Base-by-base conservation (phyloP, 1,139 yeast genomes). In the Zhuliangozyma parablackwelliae region DNA sequence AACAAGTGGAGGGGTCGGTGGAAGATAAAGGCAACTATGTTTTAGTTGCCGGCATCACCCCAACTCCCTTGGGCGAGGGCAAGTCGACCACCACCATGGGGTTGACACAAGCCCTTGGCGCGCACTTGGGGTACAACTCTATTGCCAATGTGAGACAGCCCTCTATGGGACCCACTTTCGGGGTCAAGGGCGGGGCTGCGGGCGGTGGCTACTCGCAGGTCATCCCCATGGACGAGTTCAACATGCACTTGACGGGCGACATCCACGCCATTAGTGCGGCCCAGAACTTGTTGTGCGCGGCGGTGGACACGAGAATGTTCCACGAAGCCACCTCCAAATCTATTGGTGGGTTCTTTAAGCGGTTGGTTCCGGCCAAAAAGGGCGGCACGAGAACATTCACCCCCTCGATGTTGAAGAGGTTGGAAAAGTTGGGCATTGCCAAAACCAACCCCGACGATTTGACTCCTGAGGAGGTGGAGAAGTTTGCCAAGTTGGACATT, bases 111-210 rank as follows among this genome's bases (percentile, higher is more conserved):
- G 89, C 92, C 4, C 63, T 84, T 41, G 85, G 89, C 37, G 89
- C 90, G 10, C 90, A 82, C 52, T 67, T 83, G 54, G 73, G 76
- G 32, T 72, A 70, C 47, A 80, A 83, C 42, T 74, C 87, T 11
- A 73, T 84, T 58, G 94, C 92, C 37, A 83, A 83, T 51, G 89
- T 84, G 33, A 75, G 94, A 61, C 94, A 84, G 56, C 92, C 94
- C 10, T 81, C 89, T 10, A 82, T 83, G 90, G 94, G 94, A 20
- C 94, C 94, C 37, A 84, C 92, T 8, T 83, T 84, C 53, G 94
- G 94, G 59, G 86, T 83, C 40, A 84, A 84, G 61, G 94, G 94
- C 56, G 92, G 92, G 59, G 94, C 94, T 44, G 92, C 94, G 9
- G 94, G 94, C 50, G 94, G 92, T 56, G 92, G 92, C 37, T 83